Base-by-base conservation (phyloP, 2,329 filamentous ascomycete genomes). In the Bipolaris oryzae region DNA sequence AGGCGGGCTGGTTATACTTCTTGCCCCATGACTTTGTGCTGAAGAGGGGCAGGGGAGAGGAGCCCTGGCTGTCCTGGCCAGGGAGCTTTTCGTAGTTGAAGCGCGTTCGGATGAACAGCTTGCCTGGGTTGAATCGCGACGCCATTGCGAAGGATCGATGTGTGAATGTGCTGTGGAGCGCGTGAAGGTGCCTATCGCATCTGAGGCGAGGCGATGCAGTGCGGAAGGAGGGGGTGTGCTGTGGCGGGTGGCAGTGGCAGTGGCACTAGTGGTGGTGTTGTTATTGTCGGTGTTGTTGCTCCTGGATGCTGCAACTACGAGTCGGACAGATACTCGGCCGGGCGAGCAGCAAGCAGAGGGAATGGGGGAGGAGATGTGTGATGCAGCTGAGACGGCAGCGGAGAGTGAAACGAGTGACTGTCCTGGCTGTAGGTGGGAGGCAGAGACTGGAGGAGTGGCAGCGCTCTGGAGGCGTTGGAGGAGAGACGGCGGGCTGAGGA, bases 21-120 rank as follows among this genome's bases (percentile, higher is more conserved):
- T 63, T 67, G 61, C 64, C 69, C 73, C 72, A 75, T 62, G 70
- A 74, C 62, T 76, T 75, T 58, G 68, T 67, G 66, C 69, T 67
- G 67, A 73, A 76, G 66, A 75, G 72, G 53, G 76, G 75, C 45
- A 75, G 70, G 15, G 76, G 75, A 38, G 75, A 77, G n/a, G 69
- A 67, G 61, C 63, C 66, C 68, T 77, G 75, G 68, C 72, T 77
- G 55, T 79, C 77, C 59, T 67, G 71, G 58, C 71, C 74, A 44
- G 78, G 78, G 53, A 82, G 64, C 67, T 76, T 76, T 63, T 81
- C 78, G 71, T 82, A 81, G 57, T 74, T 74, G 73, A 80, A 78
- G 68, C 72, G 74, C 54, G 74, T 75, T 57, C 74, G 70, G 54
- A 76, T 72, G 63, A 81, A 75, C 62, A 81, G 69, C 60, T 79